Percentiles rank a stretch among this genome's conserved stretches.
Conservation (phyloP, 257 asterid genomes). For the Ballota nigra region DNA sequence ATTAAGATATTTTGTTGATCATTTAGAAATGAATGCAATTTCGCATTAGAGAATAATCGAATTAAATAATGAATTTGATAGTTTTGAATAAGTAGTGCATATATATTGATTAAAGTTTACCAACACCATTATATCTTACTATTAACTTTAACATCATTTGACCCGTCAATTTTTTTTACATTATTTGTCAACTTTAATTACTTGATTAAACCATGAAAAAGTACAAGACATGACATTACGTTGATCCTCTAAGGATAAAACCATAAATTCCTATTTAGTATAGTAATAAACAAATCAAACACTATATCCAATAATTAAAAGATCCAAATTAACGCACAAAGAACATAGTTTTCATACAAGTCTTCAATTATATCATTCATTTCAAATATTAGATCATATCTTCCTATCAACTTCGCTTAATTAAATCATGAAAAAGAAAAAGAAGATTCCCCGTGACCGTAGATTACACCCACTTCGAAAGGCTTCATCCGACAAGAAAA, state of each 20-base stretch:
- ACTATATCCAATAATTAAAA: not conserved
- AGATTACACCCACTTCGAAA: constrained; percentile 29
- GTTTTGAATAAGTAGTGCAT: too few relatives aligned
- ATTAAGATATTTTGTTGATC: too few relatives aligned
- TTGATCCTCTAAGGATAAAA: not conserved
- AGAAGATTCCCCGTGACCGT: constrained; percentile 37
- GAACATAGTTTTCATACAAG: not conserved
- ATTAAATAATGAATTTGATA: too few relatives aligned
- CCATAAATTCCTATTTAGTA: too few relatives aligned
- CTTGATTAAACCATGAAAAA: not conserved
- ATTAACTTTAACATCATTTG: not conserved
- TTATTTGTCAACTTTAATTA: not conserved
- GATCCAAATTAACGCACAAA: not conserved
- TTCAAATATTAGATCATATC: too few relatives aligned
- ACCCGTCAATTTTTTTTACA: too few relatives aligned
- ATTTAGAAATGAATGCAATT: too few relatives aligned
- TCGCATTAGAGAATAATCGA: too few relatives aligned
- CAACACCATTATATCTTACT: too few relatives aligned
- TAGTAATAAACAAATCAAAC: not conserved
- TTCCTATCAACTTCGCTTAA: not conserved
- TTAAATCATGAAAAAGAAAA: not conserved
- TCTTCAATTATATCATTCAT: too few relatives aligned
- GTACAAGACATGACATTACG: not conserved
- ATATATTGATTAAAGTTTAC: too few relatives aligned
- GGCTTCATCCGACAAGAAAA: constrained; percentile 39